A percentile compares a stretch with the other conserved stretches of the same genome.
Evolutionary conservation across 768 basidiomycete species (phyloP).

Genomic region (Phaffia tasmanica): DNA sequence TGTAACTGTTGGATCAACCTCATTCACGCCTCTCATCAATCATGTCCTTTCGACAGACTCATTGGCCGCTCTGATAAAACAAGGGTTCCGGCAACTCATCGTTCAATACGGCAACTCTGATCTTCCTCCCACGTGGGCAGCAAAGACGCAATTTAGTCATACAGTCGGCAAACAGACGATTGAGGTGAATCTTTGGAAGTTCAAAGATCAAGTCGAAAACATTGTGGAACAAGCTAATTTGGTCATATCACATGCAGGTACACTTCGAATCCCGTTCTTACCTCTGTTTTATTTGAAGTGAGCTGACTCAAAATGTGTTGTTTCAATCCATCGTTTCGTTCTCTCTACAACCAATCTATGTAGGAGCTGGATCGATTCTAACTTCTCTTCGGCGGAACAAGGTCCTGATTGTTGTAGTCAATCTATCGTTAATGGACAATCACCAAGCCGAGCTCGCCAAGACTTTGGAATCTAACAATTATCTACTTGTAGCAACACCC

Average conservation of each 20-base stretch:
- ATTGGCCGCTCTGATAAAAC: conserved; percentile 46
- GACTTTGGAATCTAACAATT: conserved; percentile 49
- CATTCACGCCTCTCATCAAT: conserved; percentile 64
- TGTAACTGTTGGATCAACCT: conserved; percentile 81
- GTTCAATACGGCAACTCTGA: conserved; percentile 69
- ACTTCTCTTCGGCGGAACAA: conserved; percentile 67
- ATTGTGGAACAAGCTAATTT: conserved; percentile 59
- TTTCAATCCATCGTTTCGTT: neutral
- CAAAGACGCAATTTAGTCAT: conserved; percentile 26
- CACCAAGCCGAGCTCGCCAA: conserved; percentile 83
- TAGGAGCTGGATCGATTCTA: conserved; percentile 89
- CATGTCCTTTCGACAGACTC: conserved; percentile 50
- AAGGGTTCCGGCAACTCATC: conserved; percentile 52
- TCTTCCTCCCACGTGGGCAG: conserved; percentile 39
- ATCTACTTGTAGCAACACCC: conserved; percentile 51
- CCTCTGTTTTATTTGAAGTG: conserved; percentile 1
- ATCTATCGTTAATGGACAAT: conserved; percentile 75
- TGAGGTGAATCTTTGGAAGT: conserved; percentile 56
- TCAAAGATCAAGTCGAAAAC: conserved; percentile 58
- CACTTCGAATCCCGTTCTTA: conserved; percentile 29
- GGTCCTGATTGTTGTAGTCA: conserved; percentile 76
- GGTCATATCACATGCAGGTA: conserved; percentile 90
- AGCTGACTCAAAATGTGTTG: neutral
- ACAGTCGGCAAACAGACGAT: conserved; percentile 41
- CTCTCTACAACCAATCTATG: neutral